Percentiles rank a stretch among this genome's conserved stretches.
Conservation (phyloP, 2,329 filamentous ascomycete species). For the Beauveria pseudobassiana region DNA sequence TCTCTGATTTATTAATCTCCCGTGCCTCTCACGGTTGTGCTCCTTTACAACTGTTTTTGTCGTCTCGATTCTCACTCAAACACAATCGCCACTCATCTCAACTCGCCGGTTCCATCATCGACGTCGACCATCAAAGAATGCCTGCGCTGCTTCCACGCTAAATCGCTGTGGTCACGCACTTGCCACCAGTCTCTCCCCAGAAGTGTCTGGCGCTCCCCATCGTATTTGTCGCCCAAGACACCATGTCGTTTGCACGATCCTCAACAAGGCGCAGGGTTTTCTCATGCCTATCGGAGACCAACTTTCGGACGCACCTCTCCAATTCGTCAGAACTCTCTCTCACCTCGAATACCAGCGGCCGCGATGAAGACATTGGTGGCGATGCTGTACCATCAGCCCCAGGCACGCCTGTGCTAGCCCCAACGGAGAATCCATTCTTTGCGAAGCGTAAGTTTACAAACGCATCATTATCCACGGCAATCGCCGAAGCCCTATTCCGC, state of each 20-base stretch:
- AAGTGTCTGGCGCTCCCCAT: background rate
- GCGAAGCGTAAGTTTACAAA: background rate
- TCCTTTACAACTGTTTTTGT: background rate
- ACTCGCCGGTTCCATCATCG: background rate
- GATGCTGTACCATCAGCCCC: constrained; percentile 20
- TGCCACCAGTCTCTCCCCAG: background rate
- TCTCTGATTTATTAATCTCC: constrained; percentile 8
- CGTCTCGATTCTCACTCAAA: background rate
- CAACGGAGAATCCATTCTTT: constrained; percentile 4
- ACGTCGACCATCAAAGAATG: background rate
- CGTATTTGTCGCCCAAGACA: constrained; percentile 7
- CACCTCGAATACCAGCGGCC: constrained; percentile 20
- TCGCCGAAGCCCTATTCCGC: background rate
- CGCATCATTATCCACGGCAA: background rate
- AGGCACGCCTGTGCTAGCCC: constrained; percentile 20
- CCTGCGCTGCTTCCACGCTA: background rate
- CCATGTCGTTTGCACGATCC: constrained; percentile 42
- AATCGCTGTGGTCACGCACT: constrained; percentile 1
- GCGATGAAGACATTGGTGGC: constrained; percentile 25
- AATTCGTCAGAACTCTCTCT: constrained; percentile 39
- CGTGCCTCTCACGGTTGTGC: background rate
- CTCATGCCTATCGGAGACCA: constrained; percentile 36
- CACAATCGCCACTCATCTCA: background rate
- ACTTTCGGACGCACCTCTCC: constrained; percentile 37
- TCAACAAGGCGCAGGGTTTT: constrained; percentile 38